A percentile compares a stretch with the other conserved stretches of the same genome.
Evolutionary conservation across 1,139 yeast species (phyloP).

Genomic region (Hansenula lynferdii): DNA sequence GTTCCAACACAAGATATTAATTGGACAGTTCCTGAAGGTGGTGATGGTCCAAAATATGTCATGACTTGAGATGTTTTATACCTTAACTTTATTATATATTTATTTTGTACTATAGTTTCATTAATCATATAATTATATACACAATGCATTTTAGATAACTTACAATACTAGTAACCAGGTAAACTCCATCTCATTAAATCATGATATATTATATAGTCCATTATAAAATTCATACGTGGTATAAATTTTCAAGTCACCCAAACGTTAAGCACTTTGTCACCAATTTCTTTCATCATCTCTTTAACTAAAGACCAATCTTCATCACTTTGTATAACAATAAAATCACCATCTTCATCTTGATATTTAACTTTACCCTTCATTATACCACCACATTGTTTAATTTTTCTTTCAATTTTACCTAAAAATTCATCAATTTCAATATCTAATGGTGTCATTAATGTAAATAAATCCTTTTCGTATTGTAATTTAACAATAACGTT

Average conservation of each 20-base stretch:
- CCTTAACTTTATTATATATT: not conserved
- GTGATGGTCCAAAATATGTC: constrained; percentile 91
- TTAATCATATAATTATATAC: no score
- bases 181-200: not conserved
- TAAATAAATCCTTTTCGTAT: constrained; percentile 33
- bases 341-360: constrained; percentile 95
- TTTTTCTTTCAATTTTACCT: constrained; percentile 28
- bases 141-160: no score
- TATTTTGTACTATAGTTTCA: not conserved
- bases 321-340: constrained; percentile 78
- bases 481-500: constrained; percentile 32
- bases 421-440: constrained; percentile 28
- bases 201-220: constrained; percentile 1
- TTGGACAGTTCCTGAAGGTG: constrained; percentile 98
- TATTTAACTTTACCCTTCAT: constrained; percentile 59
- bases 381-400: constrained; percentile 34
- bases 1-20: constrained; percentile 90
- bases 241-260: constrained; percentile 27
- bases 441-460: constrained; percentile 30
- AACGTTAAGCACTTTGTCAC: constrained; percentile 33
- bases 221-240: not conserved
- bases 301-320: constrained; percentile 57
- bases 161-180: no score
- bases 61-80: constrained; percentile 24
- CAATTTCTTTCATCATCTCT: constrained; percentile 34